Evolutionary conservation across 352 stramenopile genomes (phyloP).

Genomic region (Aphanomyces astaci): DNA sequence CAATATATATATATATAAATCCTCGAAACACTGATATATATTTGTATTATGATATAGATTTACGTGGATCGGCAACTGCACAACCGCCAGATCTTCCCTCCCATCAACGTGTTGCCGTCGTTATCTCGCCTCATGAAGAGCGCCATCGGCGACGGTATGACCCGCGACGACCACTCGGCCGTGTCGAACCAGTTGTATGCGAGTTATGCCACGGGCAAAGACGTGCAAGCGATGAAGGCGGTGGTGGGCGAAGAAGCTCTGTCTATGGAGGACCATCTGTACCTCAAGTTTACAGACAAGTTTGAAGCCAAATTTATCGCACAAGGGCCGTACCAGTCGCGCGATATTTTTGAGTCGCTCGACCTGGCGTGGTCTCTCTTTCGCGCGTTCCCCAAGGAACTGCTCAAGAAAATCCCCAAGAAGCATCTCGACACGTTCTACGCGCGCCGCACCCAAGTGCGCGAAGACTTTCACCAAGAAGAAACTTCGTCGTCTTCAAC

Average conservation of each 20-base stretch:
- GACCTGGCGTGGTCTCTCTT: constrained; percentile 98
- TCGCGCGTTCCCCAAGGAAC: constrained; percentile 97
- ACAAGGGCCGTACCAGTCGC: constrained; percentile 95
- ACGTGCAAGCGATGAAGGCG: constrained; percentile 99
- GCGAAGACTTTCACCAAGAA: constrained; percentile 77
- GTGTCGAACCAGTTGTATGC: constrained; percentile 98
- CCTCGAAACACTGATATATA: background rate
- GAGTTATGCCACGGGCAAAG: constrained; percentile 89
- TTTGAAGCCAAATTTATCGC: constrained; percentile 99
- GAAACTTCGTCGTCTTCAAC: no score
- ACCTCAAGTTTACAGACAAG: constrained; percentile 98
- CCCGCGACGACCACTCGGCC: constrained; percentile 95
- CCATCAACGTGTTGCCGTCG: constrained; percentile 98
- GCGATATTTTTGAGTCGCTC: constrained; percentile 98
- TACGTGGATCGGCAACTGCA: constrained; percentile 97
- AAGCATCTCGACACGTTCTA: constrained; percentile 98
- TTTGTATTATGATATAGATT: constrained; percentile 53
- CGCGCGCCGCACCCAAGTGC: constrained; percentile 84
- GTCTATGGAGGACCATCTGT: constrained; percentile 98
- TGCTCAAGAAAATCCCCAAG: constrained; percentile 99
- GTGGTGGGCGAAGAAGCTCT: constrained; percentile 99
- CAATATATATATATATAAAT: background rate
- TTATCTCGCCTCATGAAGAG: constrained; percentile 99
- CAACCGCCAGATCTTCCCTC: constrained; percentile 98
- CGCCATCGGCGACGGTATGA: constrained; percentile 99